Conservation (phyloP, 257 asterid species). For the Nicotiana benthamiana region DNA sequence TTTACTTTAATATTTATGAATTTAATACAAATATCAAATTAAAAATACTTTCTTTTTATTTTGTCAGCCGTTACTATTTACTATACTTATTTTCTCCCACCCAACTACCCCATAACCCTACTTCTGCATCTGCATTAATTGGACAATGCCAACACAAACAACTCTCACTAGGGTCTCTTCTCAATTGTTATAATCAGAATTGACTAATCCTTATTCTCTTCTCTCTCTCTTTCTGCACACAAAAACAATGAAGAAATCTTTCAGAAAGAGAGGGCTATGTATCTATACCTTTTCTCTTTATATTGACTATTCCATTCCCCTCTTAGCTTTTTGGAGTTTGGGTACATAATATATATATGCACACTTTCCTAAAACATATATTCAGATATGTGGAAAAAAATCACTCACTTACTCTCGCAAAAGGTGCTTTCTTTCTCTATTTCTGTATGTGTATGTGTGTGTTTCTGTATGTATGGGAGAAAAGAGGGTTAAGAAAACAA, state of each 20-base stretch:
- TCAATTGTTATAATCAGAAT: conserved; percentile 48
- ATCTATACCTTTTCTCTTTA: neutral
- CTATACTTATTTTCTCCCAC: neutral
- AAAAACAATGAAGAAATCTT: conserved; percentile 10
- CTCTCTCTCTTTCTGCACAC: neutral
- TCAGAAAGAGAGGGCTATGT: neutral
- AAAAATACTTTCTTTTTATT: too few species aligned
- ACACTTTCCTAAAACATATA: neutral
- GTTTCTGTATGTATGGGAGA: neutral
- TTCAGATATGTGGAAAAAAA: neutral
- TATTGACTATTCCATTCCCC: conserved; percentile 1
- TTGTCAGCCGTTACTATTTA: neutral
- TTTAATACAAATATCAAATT: too few species aligned
- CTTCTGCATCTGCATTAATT: neutral
- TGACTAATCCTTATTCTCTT: conserved; percentile 10
- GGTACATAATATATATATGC: neutral
- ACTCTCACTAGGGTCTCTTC: neutral
- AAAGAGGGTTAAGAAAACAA: conserved; percentile 22
- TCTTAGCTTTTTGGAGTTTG: conserved; percentile 7
- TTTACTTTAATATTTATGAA: too few species aligned
- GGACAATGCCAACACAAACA: conserved; percentile 13
- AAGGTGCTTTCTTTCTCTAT: conserved; percentile 29
- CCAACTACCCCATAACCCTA: neutral
- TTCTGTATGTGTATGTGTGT: conserved; percentile 18
- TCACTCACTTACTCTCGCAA: conserved; percentile 8